phyloP scores from a whole-genome alignment of 2,329 filamentous ascomycete genomes.

The Fusarium temperatum region DNA sequence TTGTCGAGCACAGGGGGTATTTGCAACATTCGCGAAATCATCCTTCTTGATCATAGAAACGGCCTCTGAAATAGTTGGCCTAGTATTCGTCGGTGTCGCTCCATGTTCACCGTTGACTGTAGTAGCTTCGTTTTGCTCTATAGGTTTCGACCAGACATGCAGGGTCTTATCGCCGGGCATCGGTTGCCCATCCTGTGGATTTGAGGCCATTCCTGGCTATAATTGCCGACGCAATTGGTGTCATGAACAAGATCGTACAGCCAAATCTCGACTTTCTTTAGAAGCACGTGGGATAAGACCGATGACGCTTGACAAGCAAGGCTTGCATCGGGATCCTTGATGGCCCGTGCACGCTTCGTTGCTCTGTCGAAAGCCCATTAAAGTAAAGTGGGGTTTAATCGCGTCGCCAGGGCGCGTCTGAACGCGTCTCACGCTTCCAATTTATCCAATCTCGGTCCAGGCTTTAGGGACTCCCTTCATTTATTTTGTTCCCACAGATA shows the following conservation, averaged over 20 bases:
- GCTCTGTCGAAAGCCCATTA: slow-evolving; percentile 45
- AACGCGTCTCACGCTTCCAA: slow-evolving; percentile 44
- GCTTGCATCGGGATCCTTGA: slow-evolving; percentile 5
- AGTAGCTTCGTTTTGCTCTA: slow-evolving; percentile 39
- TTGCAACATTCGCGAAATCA: slow-evolving; percentile 78
- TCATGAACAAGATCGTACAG: slow-evolving; percentile 37
- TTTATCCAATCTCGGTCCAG: slow-evolving; percentile 42
- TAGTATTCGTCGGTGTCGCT: slow-evolving; percentile 38
- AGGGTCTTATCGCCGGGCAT: slow-evolving; percentile 45
- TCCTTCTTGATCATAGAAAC: slow-evolving; percentile 72
- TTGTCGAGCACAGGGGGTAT: slow-evolving; percentile 84
- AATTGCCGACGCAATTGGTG: slow-evolving; percentile 37
- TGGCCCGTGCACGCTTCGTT: slow-evolving; percentile 37
- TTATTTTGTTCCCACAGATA: slow-evolving; percentile 35
- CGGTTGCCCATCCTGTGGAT: slow-evolving; percentile 40
- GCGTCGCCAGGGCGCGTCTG: slow-evolving; percentile 46
- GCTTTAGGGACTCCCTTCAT: slow-evolving; percentile 33
- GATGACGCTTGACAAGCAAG: slow-evolving; percentile 41
- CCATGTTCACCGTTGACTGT: slow-evolving; percentile 29
- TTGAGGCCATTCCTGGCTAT: slow-evolving; percentile 50
- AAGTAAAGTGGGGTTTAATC: slow-evolving; percentile 38
- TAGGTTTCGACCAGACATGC: slow-evolving; percentile 50
- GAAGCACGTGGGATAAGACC: slow-evolving; percentile 37
- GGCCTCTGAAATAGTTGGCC: slow-evolving; percentile 63
- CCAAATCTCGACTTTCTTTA: slow-evolving; percentile 23